These are phyloP conservation scores for Plenodomus tracheiphilus DNA, from an alignment of 2,329 filamentous ascomycete genomes.

Conservation along the genomic window DNA sequence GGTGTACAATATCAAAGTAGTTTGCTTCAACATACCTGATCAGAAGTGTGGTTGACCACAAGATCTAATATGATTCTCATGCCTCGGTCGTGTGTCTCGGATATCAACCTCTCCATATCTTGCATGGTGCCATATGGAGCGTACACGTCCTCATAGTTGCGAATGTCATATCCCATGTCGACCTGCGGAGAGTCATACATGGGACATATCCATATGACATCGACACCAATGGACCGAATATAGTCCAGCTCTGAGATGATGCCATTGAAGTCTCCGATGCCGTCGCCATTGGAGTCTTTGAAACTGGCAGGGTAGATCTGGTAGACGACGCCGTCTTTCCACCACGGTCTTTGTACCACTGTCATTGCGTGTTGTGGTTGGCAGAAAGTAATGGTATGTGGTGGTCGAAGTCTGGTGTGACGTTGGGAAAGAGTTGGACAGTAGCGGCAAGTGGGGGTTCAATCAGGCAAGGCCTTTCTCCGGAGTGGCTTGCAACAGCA, in stretches of 20 bases:
- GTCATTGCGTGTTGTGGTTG: conserved; percentile 25
- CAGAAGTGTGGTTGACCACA: conserved; percentile 47
- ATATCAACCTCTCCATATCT: conserved; percentile 45
- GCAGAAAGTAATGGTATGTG: conserved; percentile 1
- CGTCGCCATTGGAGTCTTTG: conserved; percentile 61
- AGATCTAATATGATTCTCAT: conserved; percentile 47
- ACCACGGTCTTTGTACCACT: conserved; percentile 52
- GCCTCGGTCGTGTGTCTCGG: conserved; percentile 39
- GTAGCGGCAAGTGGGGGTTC: not conserved
- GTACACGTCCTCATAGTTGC: conserved; percentile 46
- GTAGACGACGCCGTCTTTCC: conserved; percentile 64
- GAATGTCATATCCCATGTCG: conserved; percentile 49
- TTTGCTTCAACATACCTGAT: conserved; percentile 35
- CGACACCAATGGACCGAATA: conserved; percentile 52
- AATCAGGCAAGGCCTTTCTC: conserved; percentile 3
- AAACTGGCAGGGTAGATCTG: conserved; percentile 67
- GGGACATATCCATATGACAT: conserved; percentile 44
- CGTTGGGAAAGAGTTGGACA: conserved; percentile 1
- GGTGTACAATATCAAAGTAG: no score
- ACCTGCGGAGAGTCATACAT: conserved; percentile 53
- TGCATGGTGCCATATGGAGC: conserved; percentile 45
- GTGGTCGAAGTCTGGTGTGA: conserved; percentile 3
- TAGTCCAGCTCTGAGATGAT: conserved; percentile 62
- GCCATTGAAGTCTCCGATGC: conserved; percentile 60
- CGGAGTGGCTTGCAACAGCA: conserved; percentile 5